These are phyloP conservation scores for Zymoseptoria crescenta DNA, from an alignment of 2,329 filamentous ascomycete genomes.

Conservation along the genomic window DNA sequence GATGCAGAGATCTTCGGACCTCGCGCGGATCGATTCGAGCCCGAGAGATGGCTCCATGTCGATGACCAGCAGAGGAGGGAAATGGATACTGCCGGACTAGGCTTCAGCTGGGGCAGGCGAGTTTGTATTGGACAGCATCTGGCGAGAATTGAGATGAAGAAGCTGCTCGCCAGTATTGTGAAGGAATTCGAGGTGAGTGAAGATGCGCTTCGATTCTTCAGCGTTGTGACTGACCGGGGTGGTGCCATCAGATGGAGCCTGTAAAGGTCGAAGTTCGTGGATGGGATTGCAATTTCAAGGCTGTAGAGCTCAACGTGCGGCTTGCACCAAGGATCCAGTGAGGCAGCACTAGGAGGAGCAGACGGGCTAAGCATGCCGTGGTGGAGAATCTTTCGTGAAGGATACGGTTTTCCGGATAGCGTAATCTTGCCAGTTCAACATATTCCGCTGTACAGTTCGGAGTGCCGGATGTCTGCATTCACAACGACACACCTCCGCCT, in stretches of 20 bases:
- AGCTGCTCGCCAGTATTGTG: constrained; percentile 12
- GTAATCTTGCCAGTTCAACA: too few relatives aligned
- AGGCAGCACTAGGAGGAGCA: background rate
- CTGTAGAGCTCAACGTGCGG: background rate
- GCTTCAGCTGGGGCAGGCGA: constrained; percentile 38
- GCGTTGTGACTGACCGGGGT: background rate
- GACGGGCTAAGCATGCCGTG: too few relatives aligned
- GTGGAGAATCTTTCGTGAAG: too few relatives aligned
- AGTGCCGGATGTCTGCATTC: background rate
- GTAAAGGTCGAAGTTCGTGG: constrained; percentile 1
- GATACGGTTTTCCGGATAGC: too few relatives aligned
- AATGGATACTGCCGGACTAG: constrained; percentile 39
- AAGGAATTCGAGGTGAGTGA: constrained; percentile 9
- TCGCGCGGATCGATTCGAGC: constrained; percentile 37
- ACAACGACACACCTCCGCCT: background rate
- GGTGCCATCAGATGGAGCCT: background rate
- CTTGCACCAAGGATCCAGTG: background rate
- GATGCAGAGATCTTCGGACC: constrained; percentile 30
- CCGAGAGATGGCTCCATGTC: constrained; percentile 42
- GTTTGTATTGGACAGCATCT: constrained; percentile 41
- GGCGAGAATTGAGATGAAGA: constrained; percentile 31
- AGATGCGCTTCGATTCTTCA: too few relatives aligned
- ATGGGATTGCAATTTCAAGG: background rate
- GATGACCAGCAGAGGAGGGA: constrained; percentile 26
- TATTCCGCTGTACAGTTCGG: background rate